phyloP scores from a whole-genome alignment of 257 asterid genomes.

The Henckelia pumila region DNA sequence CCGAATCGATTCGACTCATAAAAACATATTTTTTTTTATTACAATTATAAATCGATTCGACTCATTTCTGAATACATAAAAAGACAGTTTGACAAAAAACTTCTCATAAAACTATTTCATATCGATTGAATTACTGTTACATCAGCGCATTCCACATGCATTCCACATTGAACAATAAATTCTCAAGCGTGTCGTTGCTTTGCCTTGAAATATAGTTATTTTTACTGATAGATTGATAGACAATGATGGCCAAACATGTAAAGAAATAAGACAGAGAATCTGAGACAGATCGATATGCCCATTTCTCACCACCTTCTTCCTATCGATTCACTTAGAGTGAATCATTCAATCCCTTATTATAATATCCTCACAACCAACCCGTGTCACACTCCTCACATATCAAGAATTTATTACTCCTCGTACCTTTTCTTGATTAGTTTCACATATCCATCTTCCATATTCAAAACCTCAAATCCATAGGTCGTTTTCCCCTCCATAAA shows the following conservation, averaged over 20 bases:
- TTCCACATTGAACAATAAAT: not conserved
- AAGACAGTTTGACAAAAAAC: too few species aligned
- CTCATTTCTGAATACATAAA: too few species aligned
- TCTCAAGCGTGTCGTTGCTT: conserved; percentile 33
- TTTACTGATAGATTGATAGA: conserved; percentile 42
- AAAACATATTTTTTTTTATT: too few species aligned
- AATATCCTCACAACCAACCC: conserved; percentile 18
- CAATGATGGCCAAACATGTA: conserved; percentile 22
- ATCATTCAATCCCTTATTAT: conserved; percentile 8
- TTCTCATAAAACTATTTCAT: too few species aligned
- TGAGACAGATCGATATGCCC: conserved; percentile 25
- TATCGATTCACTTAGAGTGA: conserved; percentile 16
- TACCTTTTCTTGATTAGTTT: conserved; percentile 16
- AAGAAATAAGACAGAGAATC: conserved; percentile 25
- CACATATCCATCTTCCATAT: conserved; percentile 14
- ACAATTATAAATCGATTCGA: too few species aligned
- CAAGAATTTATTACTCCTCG: conserved; percentile 27
- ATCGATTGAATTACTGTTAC: too few species aligned
- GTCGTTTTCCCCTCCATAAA: not conserved
- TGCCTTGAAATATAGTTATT: conserved; percentile 30
- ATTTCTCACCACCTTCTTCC: conserved; percentile 44
- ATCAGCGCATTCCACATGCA: too few species aligned
- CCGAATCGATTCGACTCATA: too few species aligned
- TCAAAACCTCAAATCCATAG: conserved; percentile 20
- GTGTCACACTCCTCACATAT: not conserved